Conservation (phyloP, 73 alveolate genomes). For the Paramecium bursaria region DNA sequence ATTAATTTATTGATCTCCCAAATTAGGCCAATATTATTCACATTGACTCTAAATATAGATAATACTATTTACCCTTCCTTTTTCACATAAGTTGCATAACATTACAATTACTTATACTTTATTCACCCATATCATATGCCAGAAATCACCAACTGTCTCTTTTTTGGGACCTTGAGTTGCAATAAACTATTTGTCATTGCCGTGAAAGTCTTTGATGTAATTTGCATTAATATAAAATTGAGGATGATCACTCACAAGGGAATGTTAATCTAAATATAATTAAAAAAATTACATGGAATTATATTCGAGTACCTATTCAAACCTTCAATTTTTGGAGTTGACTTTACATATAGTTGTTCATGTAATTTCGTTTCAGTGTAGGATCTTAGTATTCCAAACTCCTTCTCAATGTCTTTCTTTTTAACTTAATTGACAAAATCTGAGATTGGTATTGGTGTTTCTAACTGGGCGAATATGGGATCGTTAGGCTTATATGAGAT, state of each 20-base stretch:
- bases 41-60: conserved; percentile 65
- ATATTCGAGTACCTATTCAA: conserved; percentile 74
- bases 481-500: too few species aligned
- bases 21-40: conserved; percentile 87
- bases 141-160: conserved; percentile 81
- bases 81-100: conserved; percentile 84
- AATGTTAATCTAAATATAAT: conserved; percentile 48
- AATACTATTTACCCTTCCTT: conserved; percentile 74
- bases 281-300: conserved; percentile 64
- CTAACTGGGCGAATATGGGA: too few species aligned
- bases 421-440: too few species aligned
- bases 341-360: too few species aligned
- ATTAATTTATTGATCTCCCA: conserved; percentile 66
- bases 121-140: conserved; percentile 90
- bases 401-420: too few species aligned
- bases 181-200: conserved; percentile 76
- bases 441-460: too few species aligned
- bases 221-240: conserved; percentile 81
- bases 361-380: too few species aligned
- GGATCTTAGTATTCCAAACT: too few species aligned
- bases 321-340: conserved; percentile 26
- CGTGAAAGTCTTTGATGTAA: conserved; percentile 65
- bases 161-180: conserved; percentile 91
- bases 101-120: conserved; percentile 78
- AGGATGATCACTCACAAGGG: conserved; percentile 65